Base-by-base conservation (phyloP, 1,284 basidiomycete species). In the Naganishia sp. region DNA sequence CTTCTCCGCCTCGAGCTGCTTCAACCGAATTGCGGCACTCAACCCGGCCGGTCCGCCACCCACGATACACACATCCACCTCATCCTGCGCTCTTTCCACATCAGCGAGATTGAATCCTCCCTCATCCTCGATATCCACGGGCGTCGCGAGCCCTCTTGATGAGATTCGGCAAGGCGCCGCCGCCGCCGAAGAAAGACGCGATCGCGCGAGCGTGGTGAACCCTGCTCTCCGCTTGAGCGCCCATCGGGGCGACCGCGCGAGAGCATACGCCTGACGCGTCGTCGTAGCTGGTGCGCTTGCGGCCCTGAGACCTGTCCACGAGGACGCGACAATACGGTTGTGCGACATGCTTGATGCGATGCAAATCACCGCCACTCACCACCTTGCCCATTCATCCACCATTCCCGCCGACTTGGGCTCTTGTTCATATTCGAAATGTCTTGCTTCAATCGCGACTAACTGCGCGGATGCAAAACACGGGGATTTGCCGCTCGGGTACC, bases 41-140 rank as follows among this genome's bases (percentile, higher is more conserved):
- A 99, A 85, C 41, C 96, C 95, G 0, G 95, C 94, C 2, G 95
- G 95, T 0, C 95, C 96, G 17, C 86, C 94, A 28, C 95, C 95
- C 69, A 98, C 94, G 73, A 99, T 97, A 78, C 94, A 94, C 42
- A 98, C 94, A 73, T 99, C 95, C 56, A 93, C 93, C 70, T 94
- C 88, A 74, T 95, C 93, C 64, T 87, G 85, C 28, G 86, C 86
- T 13, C 93, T 85, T 71, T 94, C 90, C 32, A 92, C 83, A 31
- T 65, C 69, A 28, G 72, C 69, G 6, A 74, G 77, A 68, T 80
- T 73, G 68, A 77, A 80, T 10, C 58, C 58, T n/a, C 47, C 58
- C 23, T 66, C 65, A 43, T 66, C 65, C 32, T 66, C 65, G n/a
- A 51, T 28, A n/a, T 61, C 65, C 23, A 49, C 51, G 32, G 57